Evolutionary conservation across 495 filamentous ascomycete species (phyloP), one percentile per base, ranked within the genome.

Genomic region (Cenococcum geophilum): DNA sequence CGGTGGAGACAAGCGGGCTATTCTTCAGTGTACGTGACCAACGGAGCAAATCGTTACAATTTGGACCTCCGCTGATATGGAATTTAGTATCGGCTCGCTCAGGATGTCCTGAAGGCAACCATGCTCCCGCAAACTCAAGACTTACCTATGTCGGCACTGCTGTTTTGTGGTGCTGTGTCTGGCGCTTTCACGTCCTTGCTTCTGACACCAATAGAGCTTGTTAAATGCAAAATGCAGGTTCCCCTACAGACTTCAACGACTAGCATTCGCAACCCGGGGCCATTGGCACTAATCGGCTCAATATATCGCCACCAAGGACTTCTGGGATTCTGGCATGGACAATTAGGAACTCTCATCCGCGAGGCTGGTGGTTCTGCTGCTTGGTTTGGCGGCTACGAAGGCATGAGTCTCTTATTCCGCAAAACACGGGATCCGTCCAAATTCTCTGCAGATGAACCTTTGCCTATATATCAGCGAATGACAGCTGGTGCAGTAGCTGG

Each of bases 171-270:
- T 45, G 91, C 86, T 20, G 84, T 86, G 25, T 85, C 89, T 14
- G 95, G 95, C n/a, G 90, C 89, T 21, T 85, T 96, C 68, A 96
- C 95, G 1, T 92, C 88, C 1, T 76, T 97, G 36, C 79, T 95
- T 35, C 82, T 99, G 51, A 99, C 95, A 0, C 95, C 95, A 0
- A 90, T 99, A 57, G 95, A 99, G 72, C 82, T 99, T 50, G 86
- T 99, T 69, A 99, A 99, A 75, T 99, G 95, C 80, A 92, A 92
- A 75, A 95, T 99, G 80, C 95, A 99, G 73, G 91, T 95, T 8
- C 83, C 83, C 4, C 49, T 76, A 4, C 58, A 70, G 2, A 71
- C 75, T 14, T 58, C 72, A 8, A 54, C 67, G 10, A 37, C 34
- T 61, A 52, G 1, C 52, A 55, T 36, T 45, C 62, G 20, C 59